Percentiles rank a stretch among this genome's conserved stretches.
Conservation (phyloP, 2,329 filamentous ascomycete genomes). For the Colletotrichum tanaceti region DNA sequence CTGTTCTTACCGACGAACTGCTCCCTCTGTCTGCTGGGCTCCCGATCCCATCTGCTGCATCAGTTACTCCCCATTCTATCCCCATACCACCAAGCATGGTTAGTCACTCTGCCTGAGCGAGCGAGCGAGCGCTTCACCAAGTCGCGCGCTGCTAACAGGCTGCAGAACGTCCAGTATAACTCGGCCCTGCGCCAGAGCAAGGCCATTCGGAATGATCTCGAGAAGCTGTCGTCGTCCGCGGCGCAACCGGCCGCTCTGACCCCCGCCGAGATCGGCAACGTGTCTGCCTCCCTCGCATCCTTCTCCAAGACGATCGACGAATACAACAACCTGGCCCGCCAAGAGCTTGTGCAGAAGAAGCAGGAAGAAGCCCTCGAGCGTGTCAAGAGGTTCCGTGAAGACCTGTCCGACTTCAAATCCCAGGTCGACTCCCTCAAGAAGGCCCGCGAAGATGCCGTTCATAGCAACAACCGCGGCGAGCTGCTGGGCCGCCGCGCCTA, state of each 20-base stretch:
- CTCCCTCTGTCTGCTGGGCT: background rate
- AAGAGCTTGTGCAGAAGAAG: slow-evolving; percentile 91
- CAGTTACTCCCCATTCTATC: background rate
- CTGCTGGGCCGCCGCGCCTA: slow-evolving; percentile 88
- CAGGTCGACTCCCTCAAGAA: slow-evolving; percentile 83
- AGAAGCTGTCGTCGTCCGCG: slow-evolving; percentile 71
- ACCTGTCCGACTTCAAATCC: slow-evolving; percentile 82
- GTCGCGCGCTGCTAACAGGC: slow-evolving; percentile 45
- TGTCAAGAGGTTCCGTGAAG: slow-evolving; percentile 84
- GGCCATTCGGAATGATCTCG: slow-evolving; percentile 80
- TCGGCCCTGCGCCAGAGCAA: slow-evolving; percentile 87
- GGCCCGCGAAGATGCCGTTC: slow-evolving; percentile 78
- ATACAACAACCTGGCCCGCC: slow-evolving; percentile 85
- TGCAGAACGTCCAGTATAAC: slow-evolving; percentile 85
- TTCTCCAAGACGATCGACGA: slow-evolving; percentile 93
- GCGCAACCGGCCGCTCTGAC: slow-evolving; percentile 72
- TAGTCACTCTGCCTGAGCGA: background rate
- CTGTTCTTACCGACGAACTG: background rate
- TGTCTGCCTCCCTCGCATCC: slow-evolving; percentile 80
- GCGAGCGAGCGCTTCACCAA: background rate
- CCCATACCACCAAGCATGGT: slow-evolving; percentile 23
- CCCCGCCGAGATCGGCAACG: slow-evolving; percentile 69
- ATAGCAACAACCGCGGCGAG: slow-evolving; percentile 77
- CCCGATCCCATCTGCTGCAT: background rate
- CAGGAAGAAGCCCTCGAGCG: slow-evolving; percentile 90